Conservation (phyloP, 2,329 filamentous ascomycete species). For the Epichloe aotearoae region DNA sequence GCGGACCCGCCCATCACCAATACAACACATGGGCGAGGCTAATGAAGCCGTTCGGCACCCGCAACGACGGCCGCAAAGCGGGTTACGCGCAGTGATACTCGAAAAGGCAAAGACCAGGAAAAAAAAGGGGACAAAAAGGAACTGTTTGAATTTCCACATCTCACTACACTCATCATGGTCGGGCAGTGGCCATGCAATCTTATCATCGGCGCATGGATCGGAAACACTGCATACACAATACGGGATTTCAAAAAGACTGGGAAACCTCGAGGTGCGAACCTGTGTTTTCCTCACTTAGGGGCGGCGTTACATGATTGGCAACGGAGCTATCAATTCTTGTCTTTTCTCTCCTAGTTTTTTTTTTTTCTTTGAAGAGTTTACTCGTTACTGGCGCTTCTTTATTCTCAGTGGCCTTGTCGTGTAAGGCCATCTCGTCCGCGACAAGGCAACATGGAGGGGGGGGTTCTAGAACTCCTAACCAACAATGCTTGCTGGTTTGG, state of each 20-base stretch:
- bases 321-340: not conserved
- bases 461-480: too few species aligned
- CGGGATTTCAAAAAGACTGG: constrained; percentile 11
- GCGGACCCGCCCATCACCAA: not conserved
- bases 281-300: not conserved
- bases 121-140: too few species aligned
- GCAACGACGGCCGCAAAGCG: too few species aligned
- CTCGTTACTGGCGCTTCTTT: too few species aligned
- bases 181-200: not conserved
- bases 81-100: too few species aligned
- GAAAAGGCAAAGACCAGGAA: not conserved
- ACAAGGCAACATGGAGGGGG: too few species aligned
- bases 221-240: constrained; percentile 8
- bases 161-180: not conserved
- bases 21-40: too few species aligned
- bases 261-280: constrained; percentile 15
- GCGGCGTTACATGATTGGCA: not conserved
- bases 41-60: too few species aligned
- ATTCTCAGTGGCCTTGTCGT: too few species aligned
- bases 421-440: too few species aligned
- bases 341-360: too few species aligned
- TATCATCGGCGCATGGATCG: constrained; percentile 5
- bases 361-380: not conserved
- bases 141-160: not conserved
- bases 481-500: too few species aligned